Conservation (phyloP, 495 filamentous ascomycete species). For the Saxispiralis lemnorum region DNA sequence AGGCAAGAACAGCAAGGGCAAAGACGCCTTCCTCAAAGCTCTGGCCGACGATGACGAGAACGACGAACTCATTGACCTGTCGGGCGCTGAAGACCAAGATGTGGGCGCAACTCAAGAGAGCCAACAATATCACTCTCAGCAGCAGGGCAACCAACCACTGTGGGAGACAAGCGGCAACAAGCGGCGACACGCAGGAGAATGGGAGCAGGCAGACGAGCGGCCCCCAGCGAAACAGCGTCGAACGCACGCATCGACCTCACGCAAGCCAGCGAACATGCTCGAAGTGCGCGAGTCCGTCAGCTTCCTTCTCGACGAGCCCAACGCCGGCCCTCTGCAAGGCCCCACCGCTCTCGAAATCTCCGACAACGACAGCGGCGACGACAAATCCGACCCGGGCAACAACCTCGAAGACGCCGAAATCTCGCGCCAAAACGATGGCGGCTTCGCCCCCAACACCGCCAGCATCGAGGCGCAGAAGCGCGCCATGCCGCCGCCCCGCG, state of each 20-base stretch:
- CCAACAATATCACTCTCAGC: constrained; percentile 27
- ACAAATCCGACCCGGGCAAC: constrained; percentile 1
- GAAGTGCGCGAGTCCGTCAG: constrained; percentile 69
- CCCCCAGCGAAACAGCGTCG: constrained; percentile 48
- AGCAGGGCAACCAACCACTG: constrained; percentile 18
- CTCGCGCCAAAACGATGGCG: constrained; percentile 12
- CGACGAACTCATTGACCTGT: constrained; percentile 41
- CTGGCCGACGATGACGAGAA: constrained; percentile 78
- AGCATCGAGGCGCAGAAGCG: constrained; percentile 7
- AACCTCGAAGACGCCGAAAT: constrained; percentile 22
- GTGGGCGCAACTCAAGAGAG: constrained; percentile 25
- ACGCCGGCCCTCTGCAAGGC: constrained; percentile 25
- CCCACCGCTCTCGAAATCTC: constrained; percentile 10
- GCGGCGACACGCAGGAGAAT: constrained; percentile 36
- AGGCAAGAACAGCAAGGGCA: constrained; percentile 84
- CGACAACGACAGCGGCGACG: constrained; percentile 24
- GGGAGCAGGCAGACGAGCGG: constrained; percentile 29
- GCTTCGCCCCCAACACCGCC: constrained; percentile 13
- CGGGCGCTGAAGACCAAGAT: constrained; percentile 13
- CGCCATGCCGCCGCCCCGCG: constrained; percentile 12
- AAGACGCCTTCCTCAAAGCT: constrained; percentile 69
- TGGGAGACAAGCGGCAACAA: constrained; percentile 27
- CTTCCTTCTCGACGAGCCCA: constrained; percentile 60
- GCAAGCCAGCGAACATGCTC: constrained; percentile 50
- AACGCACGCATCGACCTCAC: constrained; percentile 33